Conservation (phyloP, 2,329 filamentous ascomycete genomes). For the Penicillium sp. region DNA sequence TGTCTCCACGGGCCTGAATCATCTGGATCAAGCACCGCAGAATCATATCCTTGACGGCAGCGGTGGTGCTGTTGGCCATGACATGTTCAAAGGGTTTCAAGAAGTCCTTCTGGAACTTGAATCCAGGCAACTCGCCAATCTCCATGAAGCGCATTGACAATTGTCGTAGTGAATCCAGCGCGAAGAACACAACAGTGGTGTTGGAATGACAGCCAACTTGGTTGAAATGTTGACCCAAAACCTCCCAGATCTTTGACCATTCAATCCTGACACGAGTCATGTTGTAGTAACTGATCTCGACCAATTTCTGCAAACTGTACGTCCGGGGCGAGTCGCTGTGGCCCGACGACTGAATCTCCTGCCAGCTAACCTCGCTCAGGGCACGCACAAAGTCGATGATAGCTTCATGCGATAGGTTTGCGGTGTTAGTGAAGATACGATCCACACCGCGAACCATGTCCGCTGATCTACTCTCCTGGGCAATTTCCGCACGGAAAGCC, state of each 20-base stretch:
- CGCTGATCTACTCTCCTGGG: constrained; percentile 87
- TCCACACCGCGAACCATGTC: constrained; percentile 93
- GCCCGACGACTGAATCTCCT: constrained; percentile 96
- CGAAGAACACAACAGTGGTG: constrained; percentile 96
- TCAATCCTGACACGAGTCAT: constrained; percentile 98
- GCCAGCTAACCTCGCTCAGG: constrained; percentile 95
- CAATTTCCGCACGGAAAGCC: constrained; percentile 75
- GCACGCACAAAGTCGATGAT: constrained; percentile 95
- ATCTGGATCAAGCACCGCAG: constrained; percentile 96
- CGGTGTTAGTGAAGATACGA: constrained; percentile 94
- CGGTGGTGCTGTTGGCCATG: constrained; percentile 86
- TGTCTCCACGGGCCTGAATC: constrained; percentile 95
- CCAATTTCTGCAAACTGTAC: constrained; percentile 96
- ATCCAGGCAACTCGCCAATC: constrained; percentile 94
- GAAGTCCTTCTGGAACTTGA: constrained; percentile 99
- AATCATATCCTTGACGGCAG: constrained; percentile 97
- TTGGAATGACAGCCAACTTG: constrained; percentile 96
- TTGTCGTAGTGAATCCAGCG: constrained; percentile 91
- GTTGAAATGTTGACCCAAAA: constrained; percentile 98
- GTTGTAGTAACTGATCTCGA: constrained; percentile 99
- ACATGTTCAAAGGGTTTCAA: constrained; percentile 98
- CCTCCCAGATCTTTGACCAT: constrained; percentile 97
- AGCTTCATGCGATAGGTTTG: constrained; percentile 87
- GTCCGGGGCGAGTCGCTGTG: constrained; percentile 94
- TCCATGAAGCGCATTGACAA: constrained; percentile 99